A percentile compares a stretch with the other conserved stretches of the same genome.
phyloP scores from a whole-genome alignment of 2,329 filamentous ascomycete species.

The Rhinocladiella mackenziei region DNA sequence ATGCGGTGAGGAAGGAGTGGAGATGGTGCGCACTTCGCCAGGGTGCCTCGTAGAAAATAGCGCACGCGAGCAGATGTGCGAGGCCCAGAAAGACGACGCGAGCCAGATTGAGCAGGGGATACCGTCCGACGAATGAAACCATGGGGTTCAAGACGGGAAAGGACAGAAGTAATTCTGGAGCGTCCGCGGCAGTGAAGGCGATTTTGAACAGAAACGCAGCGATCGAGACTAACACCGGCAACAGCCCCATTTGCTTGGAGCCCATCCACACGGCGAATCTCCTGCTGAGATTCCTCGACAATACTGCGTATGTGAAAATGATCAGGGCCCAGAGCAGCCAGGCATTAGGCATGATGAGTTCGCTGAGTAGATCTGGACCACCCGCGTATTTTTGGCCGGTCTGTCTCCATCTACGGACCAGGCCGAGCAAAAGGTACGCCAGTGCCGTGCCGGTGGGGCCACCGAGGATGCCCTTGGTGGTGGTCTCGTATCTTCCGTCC shows the following conservation, averaged over 20 bases:
- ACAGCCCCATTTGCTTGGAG: constrained; percentile 23
- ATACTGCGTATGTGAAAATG: constrained; percentile 62
- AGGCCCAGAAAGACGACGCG: constrained; percentile 50
- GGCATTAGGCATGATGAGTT: constrained; percentile 61
- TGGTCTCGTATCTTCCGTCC: constrained; percentile 10
- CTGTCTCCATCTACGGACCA: constrained; percentile 85
- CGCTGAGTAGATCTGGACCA: constrained; percentile 78
- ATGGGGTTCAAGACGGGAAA: constrained; percentile 35
- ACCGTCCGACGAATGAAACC: constrained; percentile 35
- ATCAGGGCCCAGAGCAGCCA: constrained; percentile 71
- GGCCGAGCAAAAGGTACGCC: constrained; percentile 59
- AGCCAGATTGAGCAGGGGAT: constrained; percentile 43
- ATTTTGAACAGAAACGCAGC: constrained; percentile 80
- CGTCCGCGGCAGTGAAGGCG: constrained; percentile 80
- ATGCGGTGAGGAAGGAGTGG: constrained; percentile 28
- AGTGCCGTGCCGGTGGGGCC: constrained; percentile 35
- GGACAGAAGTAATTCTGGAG: constrained; percentile 67
- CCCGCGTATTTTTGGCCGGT: constrained; percentile 95
- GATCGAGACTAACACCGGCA: constrained; percentile 39
- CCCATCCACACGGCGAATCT: constrained; percentile 27
- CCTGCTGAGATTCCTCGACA: constrained; percentile 46
- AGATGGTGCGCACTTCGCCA: constrained; percentile 19
- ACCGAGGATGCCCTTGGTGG: neutral
- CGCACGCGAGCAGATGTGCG: constrained; percentile 31
- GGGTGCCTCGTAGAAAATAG: constrained; percentile 27